These are phyloP conservation scores for Phialemoniopsis sp. DNA, from an alignment of 2,329 filamentous ascomycete genomes.

Conservation along the genomic window DNA sequence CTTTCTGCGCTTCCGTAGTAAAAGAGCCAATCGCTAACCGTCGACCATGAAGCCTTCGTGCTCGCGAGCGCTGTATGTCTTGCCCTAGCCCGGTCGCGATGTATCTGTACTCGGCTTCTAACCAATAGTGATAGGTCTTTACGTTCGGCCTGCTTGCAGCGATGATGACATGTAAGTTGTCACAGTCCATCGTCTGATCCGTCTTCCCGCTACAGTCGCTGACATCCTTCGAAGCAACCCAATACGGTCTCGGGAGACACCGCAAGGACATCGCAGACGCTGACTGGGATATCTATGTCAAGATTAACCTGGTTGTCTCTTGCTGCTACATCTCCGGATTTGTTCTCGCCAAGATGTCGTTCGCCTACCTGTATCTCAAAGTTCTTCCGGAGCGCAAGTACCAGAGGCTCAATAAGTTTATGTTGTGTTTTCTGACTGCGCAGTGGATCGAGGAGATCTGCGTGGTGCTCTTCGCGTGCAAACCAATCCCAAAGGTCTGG, in stretches of 20 bases:
- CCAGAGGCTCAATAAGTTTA: conserved; percentile 3
- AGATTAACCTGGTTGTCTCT: conserved; percentile 3
- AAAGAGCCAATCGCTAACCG: not conserved
- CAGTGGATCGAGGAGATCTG: conserved; percentile 8
- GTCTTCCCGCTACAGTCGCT: too few relatives aligned
- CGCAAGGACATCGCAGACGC: not conserved
- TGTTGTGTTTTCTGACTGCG: conserved; percentile 4
- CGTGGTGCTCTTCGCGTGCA: conserved; percentile 6
- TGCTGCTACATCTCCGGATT: conserved; percentile 4
- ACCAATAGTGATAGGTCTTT: not conserved
- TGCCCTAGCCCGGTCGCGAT: not conserved
- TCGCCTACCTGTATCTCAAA: conserved; percentile 7
- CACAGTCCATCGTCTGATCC: too few relatives aligned
- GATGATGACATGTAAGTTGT: not conserved
- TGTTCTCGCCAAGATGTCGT: conserved; percentile 7
- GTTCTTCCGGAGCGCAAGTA: conserved; percentile 3
- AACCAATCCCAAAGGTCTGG: conserved; percentile 5
- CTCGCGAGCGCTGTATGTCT: not conserved
- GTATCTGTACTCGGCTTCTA: not conserved
- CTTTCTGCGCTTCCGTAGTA: not conserved
- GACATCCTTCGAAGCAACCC: not conserved
- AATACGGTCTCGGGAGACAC: not conserved
- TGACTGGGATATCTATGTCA: not conserved
- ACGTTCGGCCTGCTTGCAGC: not conserved
- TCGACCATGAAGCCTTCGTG: not conserved